Evolutionary conservation across 495 filamentous ascomycete species (phyloP), one percentile per base, ranked within the genome.

Genomic region (Tuber borchii): DNA sequence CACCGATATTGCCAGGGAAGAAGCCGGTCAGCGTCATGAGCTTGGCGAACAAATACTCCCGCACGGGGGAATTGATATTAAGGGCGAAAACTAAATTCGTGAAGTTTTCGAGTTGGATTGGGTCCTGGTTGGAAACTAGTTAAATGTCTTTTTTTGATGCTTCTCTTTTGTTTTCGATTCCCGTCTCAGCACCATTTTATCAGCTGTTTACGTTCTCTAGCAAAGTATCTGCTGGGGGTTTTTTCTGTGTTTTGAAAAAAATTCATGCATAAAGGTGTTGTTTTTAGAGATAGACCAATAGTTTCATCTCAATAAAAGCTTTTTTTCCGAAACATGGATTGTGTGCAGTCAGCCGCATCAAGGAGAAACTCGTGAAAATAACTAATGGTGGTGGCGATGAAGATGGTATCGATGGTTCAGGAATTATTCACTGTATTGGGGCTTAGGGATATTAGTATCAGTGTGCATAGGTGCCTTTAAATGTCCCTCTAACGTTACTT

Each of bases 1-100:
- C 46, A 91, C 91, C 77, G 92, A 95, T 81, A 86, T 95, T 87
- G 93, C 93, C 7, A 87, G 92, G 31, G 87, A 90, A 76, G 89
- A 90, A 76, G 89, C 91, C 2, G 89, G 89, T 0, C 82, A 85
- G 74, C 86, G 86, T 3, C 92, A 91, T 79, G 73, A 80, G 70
- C 85, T 89, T 71, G 86, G 85, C 12, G 92, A 94, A 85, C 88
- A 87, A 71, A 88, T 87, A 61, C 83, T 95, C 42, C 80, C 80
- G 37, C 81, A 80, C 44, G 22, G 42, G 17, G 74, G 74, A n/a
- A n/a, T 82, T 34, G 71, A 79, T 74, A 68, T 82, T 73, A 71
- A 46, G 42, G 61, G 78, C 12, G 69, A 48, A 65, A 65, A 65
- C 26, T 65, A 34, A 16, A 65, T 65, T 65, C 14, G 26, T 34